phyloP scores from a whole-genome alignment of 192 early-diverging fungal species.

The Dissophora globulifera region DNA sequence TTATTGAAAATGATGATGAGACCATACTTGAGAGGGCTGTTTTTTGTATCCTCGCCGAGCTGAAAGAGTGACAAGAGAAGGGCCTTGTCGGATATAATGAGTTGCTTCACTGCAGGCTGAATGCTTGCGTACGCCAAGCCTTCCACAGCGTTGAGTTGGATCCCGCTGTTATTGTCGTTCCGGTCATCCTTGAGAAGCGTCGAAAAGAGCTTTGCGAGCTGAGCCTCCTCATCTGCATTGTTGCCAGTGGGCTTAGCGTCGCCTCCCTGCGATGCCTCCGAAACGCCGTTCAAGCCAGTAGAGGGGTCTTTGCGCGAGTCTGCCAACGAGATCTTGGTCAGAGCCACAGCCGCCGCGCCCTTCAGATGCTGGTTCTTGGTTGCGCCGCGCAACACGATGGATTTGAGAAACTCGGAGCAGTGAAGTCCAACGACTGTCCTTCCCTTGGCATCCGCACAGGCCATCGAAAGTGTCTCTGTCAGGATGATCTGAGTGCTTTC shows the following conservation, averaged over 20 bases:
- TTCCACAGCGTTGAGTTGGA: constrained; percentile 73
- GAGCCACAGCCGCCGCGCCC: constrained; percentile 64
- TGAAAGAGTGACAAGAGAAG: constrained; percentile 70
- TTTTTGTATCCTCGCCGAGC: constrained; percentile 57
- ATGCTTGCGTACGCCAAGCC: constrained; percentile 85
- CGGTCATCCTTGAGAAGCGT: constrained; percentile 57
- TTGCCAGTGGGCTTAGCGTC: too few relatives aligned
- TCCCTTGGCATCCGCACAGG: constrained; percentile 69
- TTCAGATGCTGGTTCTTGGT: constrained; percentile 61
- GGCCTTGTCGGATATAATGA: constrained; percentile 64
- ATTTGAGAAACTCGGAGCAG: constrained; percentile 64
- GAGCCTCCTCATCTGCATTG: constrained; percentile 37
- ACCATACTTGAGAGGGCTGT: constrained; percentile 73
- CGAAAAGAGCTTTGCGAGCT: constrained; percentile 66
- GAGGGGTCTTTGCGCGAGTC: constrained; percentile 43
- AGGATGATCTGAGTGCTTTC: constrained; percentile 73
- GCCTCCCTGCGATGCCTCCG: constrained; percentile 28
- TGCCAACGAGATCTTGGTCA: constrained; percentile 71
- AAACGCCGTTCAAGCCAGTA: constrained; percentile 19
- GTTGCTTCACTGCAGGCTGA: constrained; percentile 74
- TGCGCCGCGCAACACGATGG: constrained; percentile 33
- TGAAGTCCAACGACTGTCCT: constrained; percentile 65
- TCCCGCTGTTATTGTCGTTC: constrained; percentile 38
- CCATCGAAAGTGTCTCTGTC: constrained; percentile 65
- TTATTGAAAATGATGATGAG: constrained; percentile 80